Evolutionary conservation across 1,284 basidiomycete genomes (phyloP).

Genomic region (Tranzscheliella williamsii): DNA sequence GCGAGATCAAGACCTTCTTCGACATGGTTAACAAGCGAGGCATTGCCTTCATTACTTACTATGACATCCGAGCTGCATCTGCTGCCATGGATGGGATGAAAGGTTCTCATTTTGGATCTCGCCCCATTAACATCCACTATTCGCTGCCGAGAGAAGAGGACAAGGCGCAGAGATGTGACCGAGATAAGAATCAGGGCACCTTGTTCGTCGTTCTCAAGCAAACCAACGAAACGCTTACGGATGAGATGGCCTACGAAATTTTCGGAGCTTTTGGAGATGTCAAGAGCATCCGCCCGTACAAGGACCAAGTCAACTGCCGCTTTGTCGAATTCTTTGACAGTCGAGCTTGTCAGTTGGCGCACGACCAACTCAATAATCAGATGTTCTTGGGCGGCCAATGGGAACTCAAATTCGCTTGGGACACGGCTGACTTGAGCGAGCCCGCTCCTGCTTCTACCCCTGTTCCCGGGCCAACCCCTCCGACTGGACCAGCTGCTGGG

Average conservation of each 20-base stretch:
- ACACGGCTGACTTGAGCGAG: constrained; percentile 62
- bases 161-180: constrained; percentile 72
- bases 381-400: constrained; percentile 81
- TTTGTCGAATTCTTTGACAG: constrained; percentile 38
- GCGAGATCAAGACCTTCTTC: constrained; percentile 94
- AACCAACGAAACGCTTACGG: constrained; percentile 73
- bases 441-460: constrained; percentile 54
- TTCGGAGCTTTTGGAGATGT: constrained; percentile 88
- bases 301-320: constrained; percentile 39
- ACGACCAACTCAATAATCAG: constrained; percentile 76
- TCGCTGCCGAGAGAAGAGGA: constrained; percentile 85
- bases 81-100: constrained; percentile 77
- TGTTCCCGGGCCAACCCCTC: not conserved
- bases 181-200: constrained; percentile 88
- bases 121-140: constrained; percentile 94
- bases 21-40: constrained; percentile 89
- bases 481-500: not conserved
- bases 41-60: constrained; percentile 97
- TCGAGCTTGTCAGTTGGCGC: constrained; percentile 73
- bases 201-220: constrained; percentile 76
- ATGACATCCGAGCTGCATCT: constrained; percentile 86
- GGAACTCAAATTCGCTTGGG: constrained; percentile 87
- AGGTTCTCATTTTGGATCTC: constrained; percentile 25
- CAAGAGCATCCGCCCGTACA: constrained; percentile 69
- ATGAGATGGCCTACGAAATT: constrained; percentile 78